Evolutionary conservation across 2,329 filamentous ascomycete genomes (phyloP).

Genomic region (Cordyceps pruinosa): DNA sequence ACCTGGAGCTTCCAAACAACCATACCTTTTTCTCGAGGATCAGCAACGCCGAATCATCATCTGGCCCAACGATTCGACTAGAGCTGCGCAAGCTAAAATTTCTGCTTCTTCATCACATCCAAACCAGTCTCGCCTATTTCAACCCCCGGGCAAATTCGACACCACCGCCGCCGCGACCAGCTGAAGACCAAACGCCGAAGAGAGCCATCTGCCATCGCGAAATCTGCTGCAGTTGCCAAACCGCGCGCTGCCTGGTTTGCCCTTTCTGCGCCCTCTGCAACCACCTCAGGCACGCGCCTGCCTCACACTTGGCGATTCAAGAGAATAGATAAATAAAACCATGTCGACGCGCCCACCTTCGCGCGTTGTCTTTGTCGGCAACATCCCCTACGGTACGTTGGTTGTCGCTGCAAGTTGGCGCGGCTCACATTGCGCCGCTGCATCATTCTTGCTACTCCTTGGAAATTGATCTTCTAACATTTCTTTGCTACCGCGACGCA

Average conservation of each 20-base stretch:
- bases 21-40: not conserved
- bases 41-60: not conserved
- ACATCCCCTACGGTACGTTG: conserved; percentile 68
- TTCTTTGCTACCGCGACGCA: too few species aligned
- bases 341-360: conserved; percentile 72
- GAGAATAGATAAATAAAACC: conserved; percentile 10
- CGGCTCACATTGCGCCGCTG: not conserved
- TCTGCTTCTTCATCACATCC: not conserved
- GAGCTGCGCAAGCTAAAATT: not conserved
- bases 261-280: not conserved
- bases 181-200: not conserved
- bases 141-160: not conserved
- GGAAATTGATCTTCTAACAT: not conserved
- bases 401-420: not conserved
- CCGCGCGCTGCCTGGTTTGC: not conserved
- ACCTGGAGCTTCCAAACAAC: not conserved
- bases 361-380: conserved; percentile 76
- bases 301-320: conserved; percentile 21
- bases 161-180: not conserved
- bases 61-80: not conserved
- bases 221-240: not conserved
- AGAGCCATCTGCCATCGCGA: too few species aligned
- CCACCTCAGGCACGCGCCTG: not conserved
- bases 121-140: not conserved
- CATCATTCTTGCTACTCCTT: not conserved